These are phyloP conservation scores for Aurifilum marmelostoma DNA, from an alignment of 2,329 filamentous ascomycete genomes.

Conservation along the genomic window DNA sequence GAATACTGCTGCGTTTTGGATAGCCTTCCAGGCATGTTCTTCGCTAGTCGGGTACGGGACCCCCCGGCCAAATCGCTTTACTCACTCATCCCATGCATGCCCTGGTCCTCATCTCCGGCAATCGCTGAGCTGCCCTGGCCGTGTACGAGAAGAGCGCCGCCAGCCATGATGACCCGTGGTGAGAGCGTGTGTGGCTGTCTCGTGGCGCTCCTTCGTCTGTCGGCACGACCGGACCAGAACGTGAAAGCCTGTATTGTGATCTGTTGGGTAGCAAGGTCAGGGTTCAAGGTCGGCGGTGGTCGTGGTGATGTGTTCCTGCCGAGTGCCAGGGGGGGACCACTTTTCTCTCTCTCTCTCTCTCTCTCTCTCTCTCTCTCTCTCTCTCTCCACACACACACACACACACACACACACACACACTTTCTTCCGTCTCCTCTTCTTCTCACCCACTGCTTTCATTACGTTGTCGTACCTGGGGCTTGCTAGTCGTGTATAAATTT, in stretches of 20 bases:
- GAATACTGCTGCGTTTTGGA: background rate
- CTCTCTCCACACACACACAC: too few relatives aligned
- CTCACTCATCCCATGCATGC: background rate
- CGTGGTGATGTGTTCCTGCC: background rate
- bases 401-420: too few relatives aligned
- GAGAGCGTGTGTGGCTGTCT: background rate
- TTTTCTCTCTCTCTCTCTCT: background rate
- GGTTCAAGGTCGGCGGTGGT: background rate
- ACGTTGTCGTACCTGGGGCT: background rate
- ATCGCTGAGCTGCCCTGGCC: background rate
- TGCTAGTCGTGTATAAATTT: conserved; percentile 22
- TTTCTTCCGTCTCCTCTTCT: too few relatives aligned
- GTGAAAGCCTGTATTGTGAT: background rate
- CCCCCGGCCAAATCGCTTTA: background rate
- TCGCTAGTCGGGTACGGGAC: background rate
- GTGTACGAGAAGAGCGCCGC: background rate
- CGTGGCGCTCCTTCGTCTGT: conserved; percentile 4
- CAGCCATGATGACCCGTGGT: background rate
- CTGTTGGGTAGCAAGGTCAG: background rate
- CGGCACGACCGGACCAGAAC: background rate
- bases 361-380: background rate
- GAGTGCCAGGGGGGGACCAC: background rate
- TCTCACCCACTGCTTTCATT: background rate
- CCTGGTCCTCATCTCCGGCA: background rate
- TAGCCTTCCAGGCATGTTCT: background rate